phyloP scores from a whole-genome alignment of 2,329 filamentous ascomycete species.

The Xylaria sp. region DNA sequence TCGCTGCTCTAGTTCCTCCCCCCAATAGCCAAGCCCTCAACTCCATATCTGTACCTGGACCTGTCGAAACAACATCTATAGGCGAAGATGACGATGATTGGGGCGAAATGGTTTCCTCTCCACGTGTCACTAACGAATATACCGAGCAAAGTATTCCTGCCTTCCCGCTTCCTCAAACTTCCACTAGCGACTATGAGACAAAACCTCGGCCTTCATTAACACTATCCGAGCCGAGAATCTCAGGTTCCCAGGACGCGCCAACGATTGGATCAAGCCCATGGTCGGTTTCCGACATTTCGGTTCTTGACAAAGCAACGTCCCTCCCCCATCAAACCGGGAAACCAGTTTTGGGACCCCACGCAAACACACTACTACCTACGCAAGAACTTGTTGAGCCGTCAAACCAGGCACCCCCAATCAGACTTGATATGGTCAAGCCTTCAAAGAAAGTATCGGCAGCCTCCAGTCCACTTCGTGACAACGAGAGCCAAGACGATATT shows the following conservation, averaged over 20 bases:
- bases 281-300: constrained; percentile 40
- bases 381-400: not conserved
- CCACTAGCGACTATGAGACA: constrained; percentile 1
- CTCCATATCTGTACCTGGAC: not conserved
- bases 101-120: constrained; percentile 68
- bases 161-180: not conserved
- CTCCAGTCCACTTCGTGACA: constrained; percentile 35
- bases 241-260: not conserved
- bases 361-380: constrained; percentile 28
- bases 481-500: constrained; percentile 47
- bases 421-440: not conserved
- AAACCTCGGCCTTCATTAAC: constrained; percentile 1
- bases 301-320: constrained; percentile 38
- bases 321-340: constrained; percentile 29
- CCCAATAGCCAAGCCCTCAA: not conserved
- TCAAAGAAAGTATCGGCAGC: constrained; percentile 22
- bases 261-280: not conserved
- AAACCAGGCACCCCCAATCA: not conserved
- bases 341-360: constrained; percentile 34
- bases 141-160: constrained; percentile 19
- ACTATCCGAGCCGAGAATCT: not conserved
- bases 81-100: constrained; percentile 66
- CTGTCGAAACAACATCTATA: constrained; percentile 17
- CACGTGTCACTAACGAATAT: constrained; percentile 36
- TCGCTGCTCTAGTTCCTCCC: not conserved